Evolutionary conservation across 2,329 filamentous ascomycete species (phyloP), one percentile per base, ranked within the genome.

Genomic region (Pseudogymnoascus destructans): DNA sequence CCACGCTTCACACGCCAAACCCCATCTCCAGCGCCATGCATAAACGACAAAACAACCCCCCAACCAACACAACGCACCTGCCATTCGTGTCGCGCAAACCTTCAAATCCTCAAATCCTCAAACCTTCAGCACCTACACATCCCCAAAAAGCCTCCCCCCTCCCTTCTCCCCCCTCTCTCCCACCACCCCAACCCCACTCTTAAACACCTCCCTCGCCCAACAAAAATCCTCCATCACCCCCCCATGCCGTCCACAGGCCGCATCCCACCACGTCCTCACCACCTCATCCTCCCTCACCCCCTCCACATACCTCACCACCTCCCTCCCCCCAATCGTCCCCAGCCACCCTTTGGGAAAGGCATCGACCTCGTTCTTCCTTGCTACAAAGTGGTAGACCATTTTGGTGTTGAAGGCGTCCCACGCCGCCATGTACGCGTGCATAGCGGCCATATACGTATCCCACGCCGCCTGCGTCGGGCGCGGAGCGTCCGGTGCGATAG

Each of bases 271-370:
- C 65, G 75, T 74, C 59, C 82, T 74, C 4, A 87, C 79, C 54
- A 74, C 73, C 62, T 81, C 77, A 66, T 90, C 86, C 69, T 87
- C 80, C 63, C 79, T 77, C 58, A 85, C 70, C 67, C 79, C 80
- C 35, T 72, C 72, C 59, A 81, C 68, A 67, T 89, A 89, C 58
- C 79, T 76, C 13, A 73, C 67, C 21, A 84, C 74, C 0, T 79
- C 81, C 1, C 64, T 62, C 36, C 77, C 72, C 21, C 75, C 77
- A 57, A 76, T 74, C 17, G 71, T 66, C 40, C 69, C 64, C 60
- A 74, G 70, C 21, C 70, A 70, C 25, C 66, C 65, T 17, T 40
- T 15, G 11, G 55, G 36, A 17, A 61, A 35, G 19, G 11, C 15
- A 17, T 69, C 67, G 32, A 76, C 71, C 33, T 75, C 68, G 1